These are phyloP conservation scores for Saccharomyces hybrid DNA, from an alignment of 1,139 yeast species.

Conservation along the genomic window DNA sequence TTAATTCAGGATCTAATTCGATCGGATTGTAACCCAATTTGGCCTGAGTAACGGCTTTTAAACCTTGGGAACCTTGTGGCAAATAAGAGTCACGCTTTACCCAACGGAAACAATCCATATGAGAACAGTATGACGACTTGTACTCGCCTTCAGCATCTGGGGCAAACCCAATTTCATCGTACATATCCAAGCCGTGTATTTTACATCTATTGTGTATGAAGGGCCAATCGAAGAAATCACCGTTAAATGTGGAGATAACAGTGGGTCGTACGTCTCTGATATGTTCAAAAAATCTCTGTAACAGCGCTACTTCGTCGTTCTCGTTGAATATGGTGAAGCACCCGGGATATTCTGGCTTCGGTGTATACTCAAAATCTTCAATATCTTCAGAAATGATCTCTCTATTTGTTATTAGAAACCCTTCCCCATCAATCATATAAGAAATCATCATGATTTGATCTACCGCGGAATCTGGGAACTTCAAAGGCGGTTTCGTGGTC, in stretches of 20 bases:
- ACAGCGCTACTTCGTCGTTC: slow-evolving; percentile 66
- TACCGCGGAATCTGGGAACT: slow-evolving; percentile 87
- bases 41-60: slow-evolving; percentile 94
- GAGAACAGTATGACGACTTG: slow-evolving; percentile 86
- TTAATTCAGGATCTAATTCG: slow-evolving; percentile 92
- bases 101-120: slow-evolving; percentile 98
- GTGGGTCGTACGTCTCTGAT: slow-evolving; percentile 84
- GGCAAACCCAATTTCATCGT: slow-evolving; percentile 89
- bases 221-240: slow-evolving; percentile 99
- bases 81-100: slow-evolving; percentile 96
- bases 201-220: slow-evolving; percentile 85
- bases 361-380: slow-evolving; percentile 95
- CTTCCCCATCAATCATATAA: slow-evolving; percentile 98
- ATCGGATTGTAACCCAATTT: slow-evolving; percentile 94
- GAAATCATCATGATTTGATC: slow-evolving; percentile 99
- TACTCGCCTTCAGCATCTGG: slow-evolving; percentile 87
- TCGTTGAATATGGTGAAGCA: slow-evolving; percentile 85
- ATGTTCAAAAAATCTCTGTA: slow-evolving; percentile 80
- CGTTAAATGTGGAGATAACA: slow-evolving; percentile 93
- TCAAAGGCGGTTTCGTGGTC: slow-evolving; percentile 92
- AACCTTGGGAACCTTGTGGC: slow-evolving; percentile 98
- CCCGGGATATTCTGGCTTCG: slow-evolving; percentile 94
- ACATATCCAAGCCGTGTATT: slow-evolving; percentile 80
- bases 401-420: slow-evolving; percentile 85
- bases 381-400: slow-evolving; percentile 92